phyloP scores from a whole-genome alignment of 2,329 filamentous ascomycete species.

The Phaeosphaeriaceae sp. region DNA sequence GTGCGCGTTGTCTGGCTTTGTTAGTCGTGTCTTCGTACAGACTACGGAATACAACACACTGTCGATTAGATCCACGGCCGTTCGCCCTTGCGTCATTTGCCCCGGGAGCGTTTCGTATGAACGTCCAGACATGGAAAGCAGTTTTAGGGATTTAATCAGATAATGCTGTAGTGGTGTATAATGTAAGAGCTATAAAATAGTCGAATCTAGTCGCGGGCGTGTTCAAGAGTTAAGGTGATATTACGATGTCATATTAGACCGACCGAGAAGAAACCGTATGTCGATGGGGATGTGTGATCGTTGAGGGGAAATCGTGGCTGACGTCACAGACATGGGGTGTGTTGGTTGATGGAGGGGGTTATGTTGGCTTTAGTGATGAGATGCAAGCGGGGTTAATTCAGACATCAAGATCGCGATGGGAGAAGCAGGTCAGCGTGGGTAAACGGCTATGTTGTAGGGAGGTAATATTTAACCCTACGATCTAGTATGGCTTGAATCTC shows the following conservation, averaged over 20 bases:
- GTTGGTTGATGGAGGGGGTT: not conserved
- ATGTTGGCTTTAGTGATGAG: not conserved
- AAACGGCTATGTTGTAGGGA: too few species aligned
- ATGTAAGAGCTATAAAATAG: too few species aligned
- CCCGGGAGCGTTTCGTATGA: conserved; percentile 1
- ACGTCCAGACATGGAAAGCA: not conserved
- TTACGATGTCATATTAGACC: too few species aligned
- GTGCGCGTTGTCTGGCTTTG: not conserved
- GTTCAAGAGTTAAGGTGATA: too few species aligned
- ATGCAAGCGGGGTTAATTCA: not conserved
- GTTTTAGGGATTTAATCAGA: too few species aligned
- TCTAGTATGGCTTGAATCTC: conserved; percentile 49
- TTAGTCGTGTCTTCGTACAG: not conserved
- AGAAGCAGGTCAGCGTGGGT: too few species aligned
- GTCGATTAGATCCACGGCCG: not conserved
- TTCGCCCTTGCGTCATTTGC: conserved; percentile 1
- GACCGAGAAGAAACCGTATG: too few species aligned
- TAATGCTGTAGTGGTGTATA: too few species aligned
- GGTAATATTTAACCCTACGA: too few species aligned
- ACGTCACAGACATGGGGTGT: not conserved
- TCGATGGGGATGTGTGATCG: too few species aligned
- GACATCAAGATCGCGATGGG: not conserved
- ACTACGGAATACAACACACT: not conserved
- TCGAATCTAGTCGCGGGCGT: too few species aligned
- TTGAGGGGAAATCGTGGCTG: not conserved